Base-by-base conservation (phyloP, 1,284 basidiomycete species). In the Sutorius eximius region DNA sequence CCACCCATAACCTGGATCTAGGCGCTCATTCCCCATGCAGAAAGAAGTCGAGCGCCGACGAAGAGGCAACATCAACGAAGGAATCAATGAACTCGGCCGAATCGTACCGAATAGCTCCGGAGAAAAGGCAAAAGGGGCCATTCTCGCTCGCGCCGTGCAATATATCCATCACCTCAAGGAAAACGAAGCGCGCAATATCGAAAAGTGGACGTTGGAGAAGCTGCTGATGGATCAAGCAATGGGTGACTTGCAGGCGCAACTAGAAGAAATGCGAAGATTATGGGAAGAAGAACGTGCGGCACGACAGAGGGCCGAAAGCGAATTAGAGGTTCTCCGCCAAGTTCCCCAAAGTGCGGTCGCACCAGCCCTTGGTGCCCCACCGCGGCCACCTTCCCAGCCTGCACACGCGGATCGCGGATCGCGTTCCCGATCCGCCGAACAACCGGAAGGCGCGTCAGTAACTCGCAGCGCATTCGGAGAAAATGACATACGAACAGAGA, bases 41-140 rank as follows among this genome's bases (percentile, higher is more conserved):
- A 97, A 97, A 89, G 95, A 98, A 74, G 95, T 98, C 12, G 95
- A 98, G 73, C 89, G 95, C 55, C 83, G 94, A 43, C 87, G 95
- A 49, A 81, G 95, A 53, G 91, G 93, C 18, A 95, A 94, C 65
- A 98, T 98, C 76, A 96, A 96, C 71, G 91, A 95, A 58, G 95
- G 95, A 0, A 97, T 98, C 75, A 93, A 90, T 69, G 90, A 94
- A 68, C 85, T 98, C 24, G 89, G 91, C 1, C 82, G 87, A 9
- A 93, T 95, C 63, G 89, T 97, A 3, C 95, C 95, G 8, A 89
- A 86, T 59, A 89, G 87, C 43, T 87, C 89, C 0, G 90, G 91
- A 47, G 92, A 94, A 71, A 93, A 95, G 65, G 87, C 87, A 51
- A 95, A 95, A 68, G 91, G 91, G 32, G 91, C 91, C 9, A 91